These are phyloP conservation scores for Nowakowskiella sp. DNA, from an alignment of 192 early-diverging fungal genomes.

Conservation along the genomic window DNA sequence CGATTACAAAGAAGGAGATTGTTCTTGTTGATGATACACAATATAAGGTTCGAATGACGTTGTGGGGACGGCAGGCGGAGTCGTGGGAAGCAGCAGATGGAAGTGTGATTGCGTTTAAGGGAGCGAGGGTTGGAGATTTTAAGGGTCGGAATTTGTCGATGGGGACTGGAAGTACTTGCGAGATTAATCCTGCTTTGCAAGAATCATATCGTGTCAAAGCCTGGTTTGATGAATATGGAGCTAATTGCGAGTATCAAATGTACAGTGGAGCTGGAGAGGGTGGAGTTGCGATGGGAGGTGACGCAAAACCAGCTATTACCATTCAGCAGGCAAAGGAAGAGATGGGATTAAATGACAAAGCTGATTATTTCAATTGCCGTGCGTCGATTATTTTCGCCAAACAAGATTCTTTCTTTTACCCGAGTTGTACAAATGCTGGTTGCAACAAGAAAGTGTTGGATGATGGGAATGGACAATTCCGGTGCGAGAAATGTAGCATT, in stretches of 20 bases:
- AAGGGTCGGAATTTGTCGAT: constrained; percentile 60
- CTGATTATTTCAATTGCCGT: constrained; percentile 66
- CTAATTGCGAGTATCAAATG: constrained; percentile 26
- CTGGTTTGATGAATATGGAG: constrained; percentile 50
- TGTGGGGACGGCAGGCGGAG: constrained; percentile 83
- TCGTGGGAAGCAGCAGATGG: constrained; percentile 37
- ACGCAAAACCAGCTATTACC: constrained; percentile 22
- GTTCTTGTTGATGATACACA: constrained; percentile 66
- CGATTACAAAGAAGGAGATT: constrained; percentile 76
- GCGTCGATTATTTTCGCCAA: constrained; percentile 71
- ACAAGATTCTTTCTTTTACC: constrained; percentile 63
- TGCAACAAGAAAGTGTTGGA: constrained; percentile 90
- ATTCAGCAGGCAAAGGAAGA: constrained; percentile 60
- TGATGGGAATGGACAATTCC: constrained; percentile 56
- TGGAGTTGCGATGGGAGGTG: constrained; percentile 15
- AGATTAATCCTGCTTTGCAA: constrained; percentile 65
- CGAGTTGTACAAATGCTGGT: constrained; percentile 66
- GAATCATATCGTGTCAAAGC: constrained; percentile 64
- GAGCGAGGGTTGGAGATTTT: constrained; percentile 79
- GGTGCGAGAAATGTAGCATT: constrained; percentile 86
- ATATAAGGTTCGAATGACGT: constrained; percentile 64
- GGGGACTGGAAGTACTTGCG: constrained; percentile 33
- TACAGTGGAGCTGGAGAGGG: constrained; percentile 28
- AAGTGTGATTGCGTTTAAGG: constrained; percentile 77
- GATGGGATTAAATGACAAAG: constrained; percentile 60